Base-by-base conservation (phyloP, 129 eudicot species). In the Flaveria linearis region DNA sequence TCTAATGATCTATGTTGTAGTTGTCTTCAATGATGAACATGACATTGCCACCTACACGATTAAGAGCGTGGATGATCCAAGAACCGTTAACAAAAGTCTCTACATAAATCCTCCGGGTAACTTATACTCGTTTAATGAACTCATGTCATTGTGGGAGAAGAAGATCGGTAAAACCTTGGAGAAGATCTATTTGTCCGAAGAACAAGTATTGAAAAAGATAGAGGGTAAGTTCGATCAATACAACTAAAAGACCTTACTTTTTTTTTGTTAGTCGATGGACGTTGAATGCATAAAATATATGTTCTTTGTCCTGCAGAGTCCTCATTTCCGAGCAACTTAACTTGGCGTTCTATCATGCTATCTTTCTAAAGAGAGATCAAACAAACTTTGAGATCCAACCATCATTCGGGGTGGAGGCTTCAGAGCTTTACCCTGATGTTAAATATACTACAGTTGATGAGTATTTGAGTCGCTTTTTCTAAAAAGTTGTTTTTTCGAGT, bases 61-160 rank as follows among this genome's bases (percentile, higher is more conserved):
- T 58, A 76, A 70, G 77, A 69, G 78, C 11, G 85, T 76, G 33
- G 85, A 85, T 63, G 88, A 85, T 75, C 85, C 85, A 18, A 81
- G 81, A 75, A 84, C 88, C 71, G 22, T 77, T 25, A 84, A 84
- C 71, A 84, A 84, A 58, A 77, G 55, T 16, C 80, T 84, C 1
- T 84, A 81, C 81, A 61, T 84, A 71, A 81, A 64, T n/a, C 83
- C 85, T 14, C 80, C 85, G 9, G 55, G 43, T 25, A 85, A 85
- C 78, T 73, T 60, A 11, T 77, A 67, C 79, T 81, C 88, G 14
- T 77, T 76, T 13, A 85, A 81, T 16, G 85, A 85, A 41, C 82
- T 85, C 5, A 85, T 85, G 67, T 85, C 83, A 0, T 68, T 81
- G 64, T 85, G 88, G 88, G 88, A 85, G 83, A 85, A 81, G 11